Base-by-base conservation (phyloP, 1,139 yeast genomes). In the Pichia norvegensis region DNA sequence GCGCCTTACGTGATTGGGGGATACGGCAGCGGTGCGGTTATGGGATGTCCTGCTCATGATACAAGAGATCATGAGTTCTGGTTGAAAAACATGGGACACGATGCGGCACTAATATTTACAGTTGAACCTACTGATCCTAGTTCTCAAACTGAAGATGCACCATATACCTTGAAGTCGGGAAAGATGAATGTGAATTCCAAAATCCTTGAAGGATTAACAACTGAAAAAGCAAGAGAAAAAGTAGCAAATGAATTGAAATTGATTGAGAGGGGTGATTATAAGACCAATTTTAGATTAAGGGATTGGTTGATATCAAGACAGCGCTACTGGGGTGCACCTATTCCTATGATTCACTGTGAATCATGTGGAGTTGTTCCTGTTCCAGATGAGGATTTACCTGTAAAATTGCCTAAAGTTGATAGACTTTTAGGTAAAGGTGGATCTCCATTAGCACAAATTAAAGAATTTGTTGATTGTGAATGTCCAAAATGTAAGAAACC, bases 1-100 rank as follows among this genome's bases (percentile, higher is more conserved):
- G 96, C 97, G 0, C 95, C 97, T 0, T 92, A 88, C 63, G 97
- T 92, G 1, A 63, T 90, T 35, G 79, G 85, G 5, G 69, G 75
- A 5, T 90, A 90, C 60, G 97, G 97, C 0, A 77, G 77, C 52
- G 95, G 95, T 40, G 95, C 96, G 1, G 97, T 92, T 0, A 90
- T 92, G 97, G 98, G 98, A 1, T 86, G 95, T 57, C 98, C 98
- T 2, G 96, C 84, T 0, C 97, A 90, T 63, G 97, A 92, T 61
- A 69, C 70, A 40, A 73, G 97, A 50, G 98, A 92, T 60, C 77
- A 62, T 56, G 85, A 71, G 4, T 90, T 92, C 60, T 90, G 97
- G 96, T 59, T 63, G 7, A 59, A 67, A 41, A 86, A 85, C 59
- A 72, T 70, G 56, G 82, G 85, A 0, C 55, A 58, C 0, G 53